Percentiles rank a stretch among this genome's conserved stretches.
Evolutionary conservation across 2,329 filamentous ascomycete species (phyloP).

Genomic region (Claviceps africana): DNA sequence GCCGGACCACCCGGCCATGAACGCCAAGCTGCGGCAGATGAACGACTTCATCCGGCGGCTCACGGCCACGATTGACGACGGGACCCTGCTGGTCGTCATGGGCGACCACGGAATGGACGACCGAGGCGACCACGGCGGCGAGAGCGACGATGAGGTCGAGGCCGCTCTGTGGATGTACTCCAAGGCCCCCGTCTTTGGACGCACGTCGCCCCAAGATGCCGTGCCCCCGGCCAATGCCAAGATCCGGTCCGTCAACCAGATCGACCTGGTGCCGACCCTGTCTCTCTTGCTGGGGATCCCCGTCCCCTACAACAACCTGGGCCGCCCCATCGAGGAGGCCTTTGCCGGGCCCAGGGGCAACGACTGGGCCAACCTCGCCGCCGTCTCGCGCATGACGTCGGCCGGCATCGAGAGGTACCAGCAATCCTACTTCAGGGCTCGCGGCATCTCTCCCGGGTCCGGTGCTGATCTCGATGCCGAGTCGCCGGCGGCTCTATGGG

Average conservation of each 20-base stretch:
- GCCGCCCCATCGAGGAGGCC: slow-evolving; percentile 83
- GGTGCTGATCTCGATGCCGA: slow-evolving; percentile 34
- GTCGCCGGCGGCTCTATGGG: slow-evolving; percentile 28
- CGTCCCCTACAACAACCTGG: slow-evolving; percentile 92
- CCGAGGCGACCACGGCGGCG: slow-evolving; percentile 96
- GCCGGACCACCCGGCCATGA: slow-evolving; percentile 85
- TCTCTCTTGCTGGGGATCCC: slow-evolving; percentile 79
- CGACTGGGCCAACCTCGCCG: slow-evolving; percentile 63
- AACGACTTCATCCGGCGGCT: slow-evolving; percentile 62
- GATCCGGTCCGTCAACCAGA: slow-evolving; percentile 63
- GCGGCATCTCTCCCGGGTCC: slow-evolving; percentile 50
- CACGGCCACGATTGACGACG: slow-evolving; percentile 59
- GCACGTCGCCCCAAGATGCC: slow-evolving; percentile 45
- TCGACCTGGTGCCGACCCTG: slow-evolving; percentile 87
- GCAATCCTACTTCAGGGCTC: slow-evolving; percentile 60
- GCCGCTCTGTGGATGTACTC: slow-evolving; percentile 98
- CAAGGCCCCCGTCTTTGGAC: slow-evolving; percentile 71
- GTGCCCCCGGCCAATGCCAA: slow-evolving; percentile 59
- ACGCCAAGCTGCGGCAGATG: slow-evolving; percentile 83
- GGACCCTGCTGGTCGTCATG: slow-evolving; percentile 87
- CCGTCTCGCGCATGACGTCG: slow-evolving; percentile 61
- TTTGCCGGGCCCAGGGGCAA: slow-evolving; percentile 59
- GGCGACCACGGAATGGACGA: slow-evolving; percentile 98
- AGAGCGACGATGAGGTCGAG: slow-evolving; percentile 91
- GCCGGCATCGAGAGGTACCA: slow-evolving; percentile 87